Percentiles rank a stretch among this genome's conserved stretches.
phyloP scores from a whole-genome alignment of 768 basidiomycete genomes.

The Dentipellis fragilis region DNA sequence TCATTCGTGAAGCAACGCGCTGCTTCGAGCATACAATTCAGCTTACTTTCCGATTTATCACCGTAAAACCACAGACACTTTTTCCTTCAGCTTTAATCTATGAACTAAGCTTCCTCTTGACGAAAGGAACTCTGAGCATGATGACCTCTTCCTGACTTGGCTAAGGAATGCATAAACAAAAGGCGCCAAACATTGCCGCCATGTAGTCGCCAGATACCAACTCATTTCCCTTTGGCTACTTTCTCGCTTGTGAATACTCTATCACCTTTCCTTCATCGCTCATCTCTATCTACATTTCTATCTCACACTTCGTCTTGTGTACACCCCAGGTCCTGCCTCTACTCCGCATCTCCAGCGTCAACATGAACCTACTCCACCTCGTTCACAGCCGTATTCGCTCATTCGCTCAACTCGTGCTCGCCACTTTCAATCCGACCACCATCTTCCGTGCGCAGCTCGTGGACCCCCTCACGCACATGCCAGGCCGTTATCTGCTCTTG shows the following conservation, averaged over 20 bases:
- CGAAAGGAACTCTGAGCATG: too few relatives aligned
- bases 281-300: neutral
- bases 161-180: neutral
- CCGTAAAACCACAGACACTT: too few relatives aligned
- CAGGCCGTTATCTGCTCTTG: neutral
- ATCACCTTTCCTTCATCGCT: neutral
- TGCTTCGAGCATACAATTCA: too few relatives aligned
- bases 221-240: neutral
- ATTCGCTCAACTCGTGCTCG: conserved; percentile 1
- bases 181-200: neutral
- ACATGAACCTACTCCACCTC: conserved; percentile 9
- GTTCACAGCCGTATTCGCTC: conserved; percentile 8
- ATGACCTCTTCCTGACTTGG: neutral
- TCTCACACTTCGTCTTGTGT: neutral
- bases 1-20: too few relatives aligned
- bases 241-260: neutral
- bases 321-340: conserved; percentile 2
- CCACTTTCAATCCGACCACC: neutral
- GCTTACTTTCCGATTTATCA: too few relatives aligned
- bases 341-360: neutral
- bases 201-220: too few relatives aligned
- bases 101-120: too few relatives aligned
- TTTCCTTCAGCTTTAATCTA: too few relatives aligned
- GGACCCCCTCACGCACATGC: neutral
- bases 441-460: neutral